A percentile compares a stretch with the other conserved stretches of the same genome.
Evolutionary conservation across 2,329 filamentous ascomycete genomes (phyloP).

Genomic region (Fragosphaeria purpurea): DNA sequence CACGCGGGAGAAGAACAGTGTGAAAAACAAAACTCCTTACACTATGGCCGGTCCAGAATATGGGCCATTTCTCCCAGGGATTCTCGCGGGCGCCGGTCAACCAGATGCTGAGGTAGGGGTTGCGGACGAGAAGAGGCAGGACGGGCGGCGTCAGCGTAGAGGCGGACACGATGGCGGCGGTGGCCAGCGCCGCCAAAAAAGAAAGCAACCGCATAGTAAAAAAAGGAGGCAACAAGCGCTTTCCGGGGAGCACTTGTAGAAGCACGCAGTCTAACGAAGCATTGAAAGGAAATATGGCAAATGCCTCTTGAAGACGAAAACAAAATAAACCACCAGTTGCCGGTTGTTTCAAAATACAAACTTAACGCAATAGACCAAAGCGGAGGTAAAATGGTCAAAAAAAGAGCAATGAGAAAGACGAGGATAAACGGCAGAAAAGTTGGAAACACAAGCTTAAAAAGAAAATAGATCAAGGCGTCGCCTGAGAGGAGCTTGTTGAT

Average conservation of each 20-base stretch:
- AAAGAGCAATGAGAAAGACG: background rate
- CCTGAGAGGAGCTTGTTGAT: background rate
- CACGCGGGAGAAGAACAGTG: background rate
- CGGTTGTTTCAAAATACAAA: too few species aligned
- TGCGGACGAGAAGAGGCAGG: constrained; percentile 47
- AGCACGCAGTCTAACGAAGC: background rate
- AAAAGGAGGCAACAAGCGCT: background rate
- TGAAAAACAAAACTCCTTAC: constrained; percentile 9
- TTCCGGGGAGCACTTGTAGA: too few species aligned
- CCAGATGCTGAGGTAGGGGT: constrained; percentile 52
- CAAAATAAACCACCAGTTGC: background rate
- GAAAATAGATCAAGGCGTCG: background rate
- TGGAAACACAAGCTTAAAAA: background rate
- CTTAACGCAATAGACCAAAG: background rate
- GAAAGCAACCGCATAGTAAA: constrained; percentile 7
- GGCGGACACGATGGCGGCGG: constrained; percentile 28
- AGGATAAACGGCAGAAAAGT: background rate
- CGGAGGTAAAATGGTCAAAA: background rate
- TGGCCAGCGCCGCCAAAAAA: constrained; percentile 6
- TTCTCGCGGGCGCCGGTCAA: constrained; percentile 56
- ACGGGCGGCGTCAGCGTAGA: constrained; percentile 47
- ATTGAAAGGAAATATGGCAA: background rate
- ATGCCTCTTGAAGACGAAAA: too few species aligned
- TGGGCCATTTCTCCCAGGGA: constrained; percentile 79
- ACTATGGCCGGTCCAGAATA: constrained; percentile 32